A percentile compares a stretch with the other conserved stretches of the same genome.
These are phyloP conservation scores for Papilionanthe hybrid DNA, from an alignment of 116 monocot genomes.

Conservation along the genomic window DNA sequence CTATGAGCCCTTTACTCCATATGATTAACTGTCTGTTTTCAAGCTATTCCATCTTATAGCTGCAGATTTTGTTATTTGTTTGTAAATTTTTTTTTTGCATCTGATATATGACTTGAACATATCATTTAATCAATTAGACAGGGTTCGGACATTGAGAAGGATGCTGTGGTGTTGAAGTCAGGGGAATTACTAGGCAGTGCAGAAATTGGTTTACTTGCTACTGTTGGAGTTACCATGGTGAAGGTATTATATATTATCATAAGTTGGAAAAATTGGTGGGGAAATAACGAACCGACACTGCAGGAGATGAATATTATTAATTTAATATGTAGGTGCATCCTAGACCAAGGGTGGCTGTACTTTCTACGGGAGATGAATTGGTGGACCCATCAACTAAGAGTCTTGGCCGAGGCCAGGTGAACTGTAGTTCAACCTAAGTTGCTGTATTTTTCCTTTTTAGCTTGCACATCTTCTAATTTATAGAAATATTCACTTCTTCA, in stretches of 20 bases:
- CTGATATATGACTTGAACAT: background rate
- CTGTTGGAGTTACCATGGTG: conserved; percentile 66
- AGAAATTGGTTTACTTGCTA: conserved; percentile 89
- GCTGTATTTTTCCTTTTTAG: background rate
- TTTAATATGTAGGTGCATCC: conserved; percentile 56
- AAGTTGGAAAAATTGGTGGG: background rate
- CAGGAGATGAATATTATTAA: conserved; percentile 7
- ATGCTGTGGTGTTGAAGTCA: conserved; percentile 57
- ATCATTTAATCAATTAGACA: conserved; percentile 12
- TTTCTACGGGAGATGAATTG: conserved; percentile 90
- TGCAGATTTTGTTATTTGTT: background rate
- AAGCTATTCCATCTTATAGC: background rate
- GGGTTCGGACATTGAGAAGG: conserved; percentile 90
- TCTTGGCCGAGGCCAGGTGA: conserved; percentile 78
- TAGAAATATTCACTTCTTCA: background rate
- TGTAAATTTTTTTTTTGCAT: background rate
- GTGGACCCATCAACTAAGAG: conserved; percentile 55
- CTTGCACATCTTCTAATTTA: background rate
- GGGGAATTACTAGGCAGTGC: conserved; percentile 69
- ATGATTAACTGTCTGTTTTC: background rate
- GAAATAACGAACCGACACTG: background rate
- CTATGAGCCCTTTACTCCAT: background rate
- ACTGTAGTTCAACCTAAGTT: background rate
- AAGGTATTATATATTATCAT: conserved; percentile 54
- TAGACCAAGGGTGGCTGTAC: conserved; percentile 68